These are phyloP conservation scores for Cryptosporidium meleagridis DNA, from an alignment of 169 alveolate species.

Conservation along the genomic window DNA sequence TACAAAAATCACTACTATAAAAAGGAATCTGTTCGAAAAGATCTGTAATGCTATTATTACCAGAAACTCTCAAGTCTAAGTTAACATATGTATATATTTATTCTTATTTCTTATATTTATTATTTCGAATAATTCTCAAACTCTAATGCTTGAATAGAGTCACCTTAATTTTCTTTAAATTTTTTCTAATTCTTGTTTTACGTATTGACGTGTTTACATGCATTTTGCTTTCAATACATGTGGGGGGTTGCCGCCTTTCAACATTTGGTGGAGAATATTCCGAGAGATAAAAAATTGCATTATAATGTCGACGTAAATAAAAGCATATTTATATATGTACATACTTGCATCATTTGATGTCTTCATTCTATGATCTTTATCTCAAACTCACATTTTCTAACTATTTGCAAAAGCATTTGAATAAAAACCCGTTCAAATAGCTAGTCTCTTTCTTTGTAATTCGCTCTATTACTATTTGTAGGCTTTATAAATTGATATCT, in stretches of 20 bases:
- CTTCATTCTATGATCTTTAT: too few species aligned
- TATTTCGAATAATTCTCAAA: background rate
- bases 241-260: background rate
- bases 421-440: too few species aligned
- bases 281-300: too few species aligned
- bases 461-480: too few species aligned
- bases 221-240: background rate
- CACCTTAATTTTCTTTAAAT: background rate
- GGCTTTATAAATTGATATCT: background rate
- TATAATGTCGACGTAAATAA: too few species aligned
- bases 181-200: background rate
- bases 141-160: background rate
- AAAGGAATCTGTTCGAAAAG: background rate
- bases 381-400: background rate
- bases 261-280: background rate
- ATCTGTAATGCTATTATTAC: constrained; percentile 5
- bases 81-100: background rate
- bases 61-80: background rate
- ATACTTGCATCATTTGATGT: too few species aligned
- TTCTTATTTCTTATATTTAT: background rate
- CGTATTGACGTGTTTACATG: background rate
- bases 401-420: too few species aligned
- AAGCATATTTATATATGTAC: background rate
- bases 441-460: too few species aligned
- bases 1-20: background rate